Conservation (phyloP, 768 basidiomycete genomes). For the Kockovaella imperatae region DNA sequence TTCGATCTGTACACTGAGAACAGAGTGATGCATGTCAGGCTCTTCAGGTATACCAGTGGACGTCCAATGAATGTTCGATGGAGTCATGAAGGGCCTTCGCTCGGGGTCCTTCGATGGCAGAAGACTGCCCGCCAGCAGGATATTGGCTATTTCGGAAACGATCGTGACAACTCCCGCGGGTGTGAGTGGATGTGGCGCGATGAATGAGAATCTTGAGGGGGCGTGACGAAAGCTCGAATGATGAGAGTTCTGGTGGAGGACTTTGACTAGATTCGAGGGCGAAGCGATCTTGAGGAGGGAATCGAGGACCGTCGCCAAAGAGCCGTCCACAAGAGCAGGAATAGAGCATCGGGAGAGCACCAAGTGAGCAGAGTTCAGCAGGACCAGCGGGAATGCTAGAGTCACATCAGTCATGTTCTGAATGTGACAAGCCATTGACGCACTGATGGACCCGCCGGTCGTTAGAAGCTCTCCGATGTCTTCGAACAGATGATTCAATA, state of each 20-base stretch:
- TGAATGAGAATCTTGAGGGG: slow-evolving; percentile 1
- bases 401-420: not conserved
- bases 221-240: not conserved
- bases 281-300: slow-evolving; percentile 16
- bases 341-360: slow-evolving; percentile 21
- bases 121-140: slow-evolving; percentile 20
- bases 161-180: slow-evolving; percentile 23
- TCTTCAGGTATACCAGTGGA: no score
- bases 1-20: slow-evolving; percentile 4
- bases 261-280: slow-evolving; percentile 25
- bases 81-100: slow-evolving; percentile 12
- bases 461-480: slow-evolving; percentile 16
- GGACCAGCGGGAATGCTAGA: slow-evolving; percentile 29
- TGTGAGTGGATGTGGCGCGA: slow-evolving; percentile 19
- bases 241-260: slow-evolving; percentile 16
- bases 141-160: slow-evolving; percentile 24
- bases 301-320: slow-evolving; percentile 8
- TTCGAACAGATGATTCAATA: slow-evolving; percentile 14
- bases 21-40: not conserved
- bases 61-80: no score
- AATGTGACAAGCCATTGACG: slow-evolving; percentile 1
- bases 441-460: slow-evolving; percentile 11
- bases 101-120: slow-evolving; percentile 7
- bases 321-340: slow-evolving; percentile 2
- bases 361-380: slow-evolving; percentile 24